Evolutionary conservation across 2,329 filamentous ascomycete species (phyloP), one percentile per base, ranked within the genome.

Genomic region (Sporothrix mexicana): DNA sequence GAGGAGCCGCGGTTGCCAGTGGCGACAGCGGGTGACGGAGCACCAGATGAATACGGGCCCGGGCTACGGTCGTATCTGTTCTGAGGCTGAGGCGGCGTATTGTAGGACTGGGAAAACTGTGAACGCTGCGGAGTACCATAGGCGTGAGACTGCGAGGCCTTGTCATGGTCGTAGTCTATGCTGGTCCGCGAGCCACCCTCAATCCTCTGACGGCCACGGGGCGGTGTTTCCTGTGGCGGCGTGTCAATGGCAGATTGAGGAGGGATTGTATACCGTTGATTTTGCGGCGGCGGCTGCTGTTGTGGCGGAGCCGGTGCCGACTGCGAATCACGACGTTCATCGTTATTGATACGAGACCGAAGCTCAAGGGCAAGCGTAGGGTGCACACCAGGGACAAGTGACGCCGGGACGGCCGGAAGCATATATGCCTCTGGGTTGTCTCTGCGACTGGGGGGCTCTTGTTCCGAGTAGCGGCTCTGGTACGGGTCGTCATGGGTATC

Each of bases 371-470:
- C 84, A 49, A 90, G 80, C 20, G 78, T 79, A 3, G 87, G 87
- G 74, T 91, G 88, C 36, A 89, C 83, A 3, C 88, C 89, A n/a
- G 89, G 87, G 8, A 91, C 85, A 25, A 91, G 81, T 3, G 88
- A 88, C 1, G 87, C 79, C 4, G 89, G 89, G 1, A 90, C 82
- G 3, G 83, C 78, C 0, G 86, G 84, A 23, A 86, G 75, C 3
- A 78, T 81, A 77, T 87, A 86, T 55, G 79, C 79, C 30, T 78
- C 77, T 15, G 81, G 76, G 47, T 74, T 78, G 5, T 81, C 80
- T 43, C 77, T 76, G 55, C 73, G 79, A 23, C 5, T 71, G 3
- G 74, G 77, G 45, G 81, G 79, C 7, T 84, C 82, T 49, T 81
- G 72, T 30, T 85, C 84, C 70, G 76, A 78, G 3, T 78, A 78